These are phyloP conservation scores for Tuber calosporum DNA, from an alignment of 495 filamentous ascomycete genomes.

Conservation along the genomic window DNA sequence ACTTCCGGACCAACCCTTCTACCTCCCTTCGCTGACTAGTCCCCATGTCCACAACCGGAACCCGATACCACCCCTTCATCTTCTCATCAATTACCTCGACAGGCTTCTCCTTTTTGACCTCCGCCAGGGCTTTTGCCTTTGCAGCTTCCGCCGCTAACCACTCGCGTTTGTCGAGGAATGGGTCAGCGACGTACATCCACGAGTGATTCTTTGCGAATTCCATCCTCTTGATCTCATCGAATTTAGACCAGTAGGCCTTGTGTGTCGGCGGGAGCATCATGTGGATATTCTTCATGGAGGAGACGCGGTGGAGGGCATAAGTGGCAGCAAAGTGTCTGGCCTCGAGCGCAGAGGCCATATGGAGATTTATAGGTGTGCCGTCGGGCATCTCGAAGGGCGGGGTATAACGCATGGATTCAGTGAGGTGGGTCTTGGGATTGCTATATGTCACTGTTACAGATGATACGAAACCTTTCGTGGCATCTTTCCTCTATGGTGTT, in stretches of 20 bases:
- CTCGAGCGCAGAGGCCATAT: conserved; percentile 69
- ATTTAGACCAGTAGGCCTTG: conserved; percentile 73
- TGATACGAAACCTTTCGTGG: conserved; percentile 60
- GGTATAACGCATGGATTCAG: conserved; percentile 50
- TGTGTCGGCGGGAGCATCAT: conserved; percentile 91
- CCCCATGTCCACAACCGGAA: conserved; percentile 89
- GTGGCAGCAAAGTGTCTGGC: conserved; percentile 88
- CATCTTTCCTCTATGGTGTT: conserved; percentile 41
- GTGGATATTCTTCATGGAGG: conserved; percentile 87
- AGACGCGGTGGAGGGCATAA: conserved; percentile 81
- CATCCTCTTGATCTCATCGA: conserved; percentile 66
- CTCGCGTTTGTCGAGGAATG: conserved; percentile 71
- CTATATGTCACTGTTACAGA: conserved; percentile 68
- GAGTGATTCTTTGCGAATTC: conserved; percentile 67
- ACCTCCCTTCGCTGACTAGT: conserved; percentile 65
- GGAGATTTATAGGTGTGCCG: conserved; percentile 58
- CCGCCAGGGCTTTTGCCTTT: conserved; percentile 53
- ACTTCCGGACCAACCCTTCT: conserved; percentile 65
- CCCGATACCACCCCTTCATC: conserved; percentile 64
- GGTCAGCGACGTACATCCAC: conserved; percentile 96
- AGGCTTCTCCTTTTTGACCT: conserved; percentile 26
- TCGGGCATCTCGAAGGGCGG: conserved; percentile 73
- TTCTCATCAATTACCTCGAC: conserved; percentile 9
- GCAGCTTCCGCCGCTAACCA: conserved; percentile 65
- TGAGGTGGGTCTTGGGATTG: conserved; percentile 76